Evolutionary conservation across 768 basidiomycete species (phyloP), one percentile per base, ranked within the genome.

Genomic region (Termitomyces sp.): DNA sequence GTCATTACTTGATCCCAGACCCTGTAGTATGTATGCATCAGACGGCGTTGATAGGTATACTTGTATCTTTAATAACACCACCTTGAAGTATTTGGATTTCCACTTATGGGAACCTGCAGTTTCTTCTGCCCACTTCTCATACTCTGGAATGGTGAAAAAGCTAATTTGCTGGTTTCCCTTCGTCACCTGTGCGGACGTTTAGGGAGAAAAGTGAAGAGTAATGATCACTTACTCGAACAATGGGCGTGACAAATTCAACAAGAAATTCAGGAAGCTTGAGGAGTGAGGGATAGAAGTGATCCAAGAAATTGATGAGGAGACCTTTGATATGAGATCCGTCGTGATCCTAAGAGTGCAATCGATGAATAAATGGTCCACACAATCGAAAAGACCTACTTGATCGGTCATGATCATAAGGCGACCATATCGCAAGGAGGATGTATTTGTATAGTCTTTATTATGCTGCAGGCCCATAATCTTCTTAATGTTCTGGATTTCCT

Each of bases 241-340:
- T 98, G 2, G 97, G 97, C 0, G 97, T 99, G 41, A 99, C 92
- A 70, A 99, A 99, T 68, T 99, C 97, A 37, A 98, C 92, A 50
- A 99, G 75, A 74, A 99, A 99, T 58, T 89, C 86, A 0, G 92
- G 89, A 18, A 97, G 72, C 69, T 87, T 93, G 57, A 99, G 80
- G 22, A 99, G 77, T 2, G 96, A 97, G 0, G 97, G 97, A 71
- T 89, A 98, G 71, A 94, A 98, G 69, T 95, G 90, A 66, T 98
- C 97, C 59, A 99, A 75, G 71, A 94, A 98, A 73, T 99, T 99
- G 76, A 99, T 95, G 49, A 99, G 80, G 8, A 98, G 83, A n/a
- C 97, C 97, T 72, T 99, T 99, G 76, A 99, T 99, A 74, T 99
- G 97, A n/a, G 97, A 98, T 52, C 97, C 97, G 73, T 99, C 97